A percentile compares a stretch with the other conserved stretches of the same genome.
Conservation (phyloP, 306 rosid species). For the Hippophae rhamnoides region DNA sequence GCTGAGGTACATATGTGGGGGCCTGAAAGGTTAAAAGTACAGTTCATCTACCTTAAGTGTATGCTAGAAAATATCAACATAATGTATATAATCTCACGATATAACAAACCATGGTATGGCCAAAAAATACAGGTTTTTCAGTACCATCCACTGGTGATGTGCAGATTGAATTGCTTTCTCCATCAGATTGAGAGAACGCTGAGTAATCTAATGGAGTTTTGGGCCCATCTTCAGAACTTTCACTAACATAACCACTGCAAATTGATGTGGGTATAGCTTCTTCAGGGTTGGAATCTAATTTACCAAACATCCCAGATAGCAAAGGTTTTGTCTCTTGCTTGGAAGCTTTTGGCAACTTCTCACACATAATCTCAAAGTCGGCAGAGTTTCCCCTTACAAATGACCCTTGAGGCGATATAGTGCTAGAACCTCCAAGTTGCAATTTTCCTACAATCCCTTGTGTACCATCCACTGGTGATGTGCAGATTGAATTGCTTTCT, state of each 20-base stretch:
- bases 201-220: constrained; percentile 52
- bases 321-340: constrained; percentile 19
- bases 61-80: too few relatives aligned
- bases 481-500: constrained; percentile 45
- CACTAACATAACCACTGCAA: constrained; percentile 40
- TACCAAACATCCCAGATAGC: not conserved
- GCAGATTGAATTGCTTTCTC: constrained; percentile 46
- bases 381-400: constrained; percentile 17
- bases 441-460: constrained; percentile 11
- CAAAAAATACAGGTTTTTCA: not conserved
- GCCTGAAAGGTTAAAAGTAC: too few relatives aligned
- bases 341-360: constrained; percentile 22
- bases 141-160: constrained; percentile 28
- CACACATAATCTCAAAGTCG: constrained; percentile 19
- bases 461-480: constrained; percentile 21
- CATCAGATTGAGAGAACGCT: constrained; percentile 51
- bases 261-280: constrained; percentile 27
- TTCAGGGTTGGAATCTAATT: too few relatives aligned
- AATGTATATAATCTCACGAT: too few relatives aligned
- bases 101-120: too few relatives aligned
- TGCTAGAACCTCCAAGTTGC: constrained; percentile 12
- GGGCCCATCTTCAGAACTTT: constrained; percentile 53
- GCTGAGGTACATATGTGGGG: too few relatives aligned
- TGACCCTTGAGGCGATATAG: constrained; percentile 11
- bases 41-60: too few relatives aligned